Evolutionary conservation across 2,329 filamentous ascomycete species (phyloP), one percentile per base, ranked within the genome.

Genomic region (Exophiala bonariae): DNA sequence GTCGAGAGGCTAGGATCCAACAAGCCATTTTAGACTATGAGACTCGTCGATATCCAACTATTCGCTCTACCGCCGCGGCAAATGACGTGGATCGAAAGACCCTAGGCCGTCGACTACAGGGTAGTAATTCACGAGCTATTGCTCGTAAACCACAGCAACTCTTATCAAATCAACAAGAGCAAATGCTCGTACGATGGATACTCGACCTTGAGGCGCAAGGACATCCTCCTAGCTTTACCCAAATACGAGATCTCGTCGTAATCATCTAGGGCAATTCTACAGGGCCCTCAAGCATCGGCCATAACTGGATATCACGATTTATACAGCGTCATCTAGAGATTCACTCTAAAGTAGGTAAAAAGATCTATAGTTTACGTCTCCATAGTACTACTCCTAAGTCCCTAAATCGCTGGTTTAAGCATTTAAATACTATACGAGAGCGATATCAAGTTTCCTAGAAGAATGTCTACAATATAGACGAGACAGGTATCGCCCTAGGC

Each of bases 391-490:
- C 28, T 52, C 56, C 41, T n/a, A 41, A 28, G 40, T 46, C 38
- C 30, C 38, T 32, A 16, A 20, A 13, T 11, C 4, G 9, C 13
- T 50, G 13, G 47, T 47, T 50, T 47, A 14, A 28, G 5, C 11
- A 32, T 13, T 31, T 43, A 16, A 7, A 28, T 13, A 2, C 36
- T 1, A 17, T 53, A 23, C 11, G 36, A 30, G 41, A 13, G 22
- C 22, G 18, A 26, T 40, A 54, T 28, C 19, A 36, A 6, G 55
- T 62, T 18, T 34, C 47, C 16, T 13, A 34, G 18, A 30, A 53
- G 35, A 56, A 61, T 45, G 48, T 52, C 34, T 58, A 44, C 30
- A 58, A 56, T 49, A 54, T 52, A 20, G 48, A 56, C 20, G 44
- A 54, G 36, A 52, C 47, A 31, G 41, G 54, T 22, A 37, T 35